Evolutionary conservation across 139 green algal genomes (phyloP).

Genomic region (Chlamydomonas eustigma): DNA sequence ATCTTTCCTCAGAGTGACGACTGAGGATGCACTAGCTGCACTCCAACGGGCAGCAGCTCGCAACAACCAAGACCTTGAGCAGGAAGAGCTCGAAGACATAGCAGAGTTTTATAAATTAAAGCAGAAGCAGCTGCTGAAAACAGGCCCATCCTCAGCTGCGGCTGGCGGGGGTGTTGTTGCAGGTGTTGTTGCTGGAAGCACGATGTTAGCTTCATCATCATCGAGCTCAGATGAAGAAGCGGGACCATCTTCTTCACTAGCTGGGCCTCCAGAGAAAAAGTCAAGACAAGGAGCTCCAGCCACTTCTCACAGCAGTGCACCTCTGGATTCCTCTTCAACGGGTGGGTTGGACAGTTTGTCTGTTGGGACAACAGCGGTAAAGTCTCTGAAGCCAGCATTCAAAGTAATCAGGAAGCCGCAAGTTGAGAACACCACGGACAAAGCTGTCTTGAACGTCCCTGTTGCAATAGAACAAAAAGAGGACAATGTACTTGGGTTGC

Average conservation of each 20-base stretch:
- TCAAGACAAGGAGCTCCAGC: constrained; percentile 1
- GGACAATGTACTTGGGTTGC: constrained; percentile 20
- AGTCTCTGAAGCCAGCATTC: constrained; percentile 14
- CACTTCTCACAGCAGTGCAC: too few relatives aligned
- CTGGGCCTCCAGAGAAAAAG: background rate
- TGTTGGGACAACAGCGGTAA: background rate
- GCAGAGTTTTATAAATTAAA: constrained; percentile 63
- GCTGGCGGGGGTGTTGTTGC: too few relatives aligned
- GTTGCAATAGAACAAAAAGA: background rate
- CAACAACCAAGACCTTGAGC: constrained; percentile 26
- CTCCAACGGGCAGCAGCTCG: constrained; percentile 45
- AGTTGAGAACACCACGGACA: background rate
- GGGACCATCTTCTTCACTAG: background rate
- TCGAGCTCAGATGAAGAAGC: constrained; percentile 21
- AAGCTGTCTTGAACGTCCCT: background rate
- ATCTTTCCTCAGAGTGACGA: constrained; percentile 34
- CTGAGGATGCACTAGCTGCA: constrained; percentile 57
- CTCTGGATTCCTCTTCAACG: background rate
- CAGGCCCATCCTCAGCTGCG: constrained; percentile 23
- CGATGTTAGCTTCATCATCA: background rate
- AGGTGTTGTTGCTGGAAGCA: background rate
- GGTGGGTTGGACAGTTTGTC: background rate
- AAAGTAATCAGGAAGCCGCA: constrained; percentile 31
- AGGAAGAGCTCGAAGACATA: constrained; percentile 65
- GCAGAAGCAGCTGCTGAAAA: constrained; percentile 36